Evolutionary conservation across 1,284 basidiomycete species (phyloP).

Genomic region (Mycena sp.): DNA sequence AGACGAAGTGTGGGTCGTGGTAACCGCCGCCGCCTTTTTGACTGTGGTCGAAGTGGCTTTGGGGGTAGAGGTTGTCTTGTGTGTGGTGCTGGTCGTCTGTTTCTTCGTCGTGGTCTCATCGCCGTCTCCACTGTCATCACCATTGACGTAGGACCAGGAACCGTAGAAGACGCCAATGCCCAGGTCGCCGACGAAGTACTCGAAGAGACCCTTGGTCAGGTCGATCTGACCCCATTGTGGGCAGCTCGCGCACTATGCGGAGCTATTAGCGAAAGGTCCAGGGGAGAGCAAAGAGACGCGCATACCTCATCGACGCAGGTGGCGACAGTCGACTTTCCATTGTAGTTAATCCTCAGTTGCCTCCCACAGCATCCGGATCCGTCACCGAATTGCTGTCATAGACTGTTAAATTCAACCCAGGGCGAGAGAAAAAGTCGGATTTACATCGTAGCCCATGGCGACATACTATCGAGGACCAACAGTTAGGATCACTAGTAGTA

Average conservation of each 20-base stretch:
- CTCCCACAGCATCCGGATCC: conserved; percentile 14
- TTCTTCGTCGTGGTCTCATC: too few relatives aligned
- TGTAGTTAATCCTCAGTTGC: conserved; percentile 8
- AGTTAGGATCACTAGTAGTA: neutral
- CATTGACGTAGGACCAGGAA: neutral
- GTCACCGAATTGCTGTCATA: conserved; percentile 12
- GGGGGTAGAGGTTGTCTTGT: too few relatives aligned
- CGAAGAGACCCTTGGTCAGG: conserved; percentile 17
- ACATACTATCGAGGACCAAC: neutral
- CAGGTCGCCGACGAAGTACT: neutral
- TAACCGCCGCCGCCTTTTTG: too few relatives aligned
- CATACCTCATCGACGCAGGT: conserved; percentile 20
- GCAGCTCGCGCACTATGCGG: neutral
- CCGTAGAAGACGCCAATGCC: neutral
- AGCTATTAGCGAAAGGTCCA: neutral
- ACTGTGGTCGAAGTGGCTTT: too few relatives aligned
- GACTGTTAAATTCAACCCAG: neutral
- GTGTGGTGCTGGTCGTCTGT: too few relatives aligned
- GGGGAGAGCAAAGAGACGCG: too few relatives aligned
- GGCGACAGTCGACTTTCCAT: conserved; percentile 24
- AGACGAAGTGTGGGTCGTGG: too few relatives aligned
- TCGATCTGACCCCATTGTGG: neutral
- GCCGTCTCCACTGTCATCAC: too few relatives aligned
- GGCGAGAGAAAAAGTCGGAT: neutral
- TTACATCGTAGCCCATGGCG: conserved; percentile 8